Base-by-base conservation (phyloP, 805 yeast genomes). In the Torulaspora indica region DNA sequence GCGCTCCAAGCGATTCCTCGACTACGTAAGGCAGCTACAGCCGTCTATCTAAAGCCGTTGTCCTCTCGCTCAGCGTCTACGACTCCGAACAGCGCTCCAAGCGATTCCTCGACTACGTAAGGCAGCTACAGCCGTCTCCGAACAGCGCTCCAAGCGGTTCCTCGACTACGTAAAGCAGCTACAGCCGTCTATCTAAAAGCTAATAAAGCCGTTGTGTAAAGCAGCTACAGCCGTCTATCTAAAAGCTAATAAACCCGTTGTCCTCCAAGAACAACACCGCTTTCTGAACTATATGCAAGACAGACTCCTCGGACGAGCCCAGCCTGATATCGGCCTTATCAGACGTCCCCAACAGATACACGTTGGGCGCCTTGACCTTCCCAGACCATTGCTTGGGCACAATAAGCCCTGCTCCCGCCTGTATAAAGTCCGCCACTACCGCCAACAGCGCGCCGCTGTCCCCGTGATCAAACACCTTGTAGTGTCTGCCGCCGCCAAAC, bases 321-420 rank as follows among this genome's bases (percentile, higher is more conserved):
- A 81, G 74, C 37, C 71, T 69, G 49, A 87, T 70, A 48, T 81
- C 85, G 35, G 85, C 77, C 27, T 67, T 66, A 17, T 80, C 76
- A 38, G 70, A 60, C 17, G 78, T 66, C 40, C 73, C 73, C 23
- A 69, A 70, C 48, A 54, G 70, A 71, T 63, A 73, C 61, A 51
- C 80, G 46, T 67, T 68, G 24, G 50, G 52, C 17, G 49, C 48
- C 13, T 52, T 40, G 13, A 54, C 52, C 5, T n/a, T n/a, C 47
- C 44, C 9, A 34, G 47, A 41, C 54, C 55, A 55, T 31, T 51
- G 44, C 17, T 53, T 53, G 40, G 82, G 78, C 39, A 85, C 76
- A 52, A 90, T 84, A 33, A 91, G 91, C 55, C 95, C 98, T 8
- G 95, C 72, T 45, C 97, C 97, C n/a, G 96, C 79, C 63, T 86